Evolutionary conservation across 345 rosid genomes (phyloP), one percentile per base, ranked within the genome.

Genomic region (Syzygium oleosum): DNA sequence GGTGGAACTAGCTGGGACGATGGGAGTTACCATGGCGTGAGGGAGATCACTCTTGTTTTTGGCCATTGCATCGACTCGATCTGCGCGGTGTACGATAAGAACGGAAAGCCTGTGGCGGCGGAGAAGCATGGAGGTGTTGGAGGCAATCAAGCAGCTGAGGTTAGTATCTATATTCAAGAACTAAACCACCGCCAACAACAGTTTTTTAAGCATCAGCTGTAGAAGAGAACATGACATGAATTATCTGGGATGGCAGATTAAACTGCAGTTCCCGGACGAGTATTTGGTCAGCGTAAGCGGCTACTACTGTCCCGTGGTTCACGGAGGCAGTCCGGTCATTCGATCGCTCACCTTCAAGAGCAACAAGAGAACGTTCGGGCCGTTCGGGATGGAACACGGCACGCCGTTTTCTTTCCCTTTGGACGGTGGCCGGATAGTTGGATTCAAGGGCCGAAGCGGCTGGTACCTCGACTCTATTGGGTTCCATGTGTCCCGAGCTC

Each of bases 1-100:
- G 99, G 96, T 51, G 99, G 98, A 78, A 73, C 83, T 15, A 80
- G 49, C 86, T 96, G 98, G 98, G 96, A 97, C 52, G 98, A 97
- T 73, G 98, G 98, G 54, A 88, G 87, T 54, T 89, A 94, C 88
- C 54, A 91, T 87, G 97, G 98, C 63, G 94, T 96, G 84, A 93
- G 95, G 86, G 94, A 94, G 88, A 95, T 97, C 89, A 91, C 86
- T 23, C 90, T 96, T 38, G 91, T 86, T 63, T 94, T 92, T 12
- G 98, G 93, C 61, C 92, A 88, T 68, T 95, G 98, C 90, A 95
- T 95, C 21, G 97, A 97, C 86, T 96, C 96, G 4, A 93, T 97
- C 80, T 58, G 83, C 10, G 89, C 92, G 38, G 91, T 94, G 27
- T 97, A 96, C 14, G 96, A 95, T 68, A 93, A 91, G 89, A 95